These are phyloP conservation scores for Phlegmacium glaucopus DNA, from an alignment of 768 basidiomycete species.

Conservation along the genomic window DNA sequence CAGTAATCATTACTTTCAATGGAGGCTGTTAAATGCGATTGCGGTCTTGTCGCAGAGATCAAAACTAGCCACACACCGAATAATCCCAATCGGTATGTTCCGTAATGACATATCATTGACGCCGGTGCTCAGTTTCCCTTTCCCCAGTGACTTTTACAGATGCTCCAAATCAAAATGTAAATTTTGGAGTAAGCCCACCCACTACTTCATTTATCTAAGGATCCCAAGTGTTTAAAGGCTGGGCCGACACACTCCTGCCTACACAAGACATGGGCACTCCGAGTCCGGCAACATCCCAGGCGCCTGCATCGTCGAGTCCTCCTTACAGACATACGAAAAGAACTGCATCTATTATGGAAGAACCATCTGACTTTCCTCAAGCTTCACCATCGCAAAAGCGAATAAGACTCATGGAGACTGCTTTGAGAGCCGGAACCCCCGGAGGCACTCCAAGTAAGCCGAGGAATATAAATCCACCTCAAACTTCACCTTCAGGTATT, in stretches of 20 bases:
- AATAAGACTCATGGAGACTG: slow-evolving; percentile 2
- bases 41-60: slow-evolving; percentile 5
- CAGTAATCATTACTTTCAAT: too few relatives aligned
- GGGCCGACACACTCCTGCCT: not conserved
- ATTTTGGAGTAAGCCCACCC: not conserved
- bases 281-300: not conserved
- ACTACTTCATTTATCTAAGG: not conserved
- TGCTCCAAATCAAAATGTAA: slow-evolving; percentile 4
- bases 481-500: not conserved
- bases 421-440: not conserved
- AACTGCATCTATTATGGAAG: slow-evolving; percentile 2
- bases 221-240: slow-evolving; percentile 9
- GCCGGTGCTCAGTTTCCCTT: not conserved
- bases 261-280: slow-evolving; percentile 4
- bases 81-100: slow-evolving; percentile 33
- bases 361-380: not conserved
- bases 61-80: slow-evolving; percentile 24
- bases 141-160: not conserved
- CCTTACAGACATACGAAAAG: slow-evolving; percentile 1
- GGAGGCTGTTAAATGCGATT: not conserved
- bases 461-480: not conserved
- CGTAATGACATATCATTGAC: not conserved
- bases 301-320: not conserved
- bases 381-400: slow-evolving; percentile 5
- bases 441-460: too few relatives aligned